Percentiles rank a stretch among this genome's conserved stretches.
These are phyloP conservation scores for Xylaria telfairii DNA, from an alignment of 495 filamentous ascomycete species.

Conservation along the genomic window DNA sequence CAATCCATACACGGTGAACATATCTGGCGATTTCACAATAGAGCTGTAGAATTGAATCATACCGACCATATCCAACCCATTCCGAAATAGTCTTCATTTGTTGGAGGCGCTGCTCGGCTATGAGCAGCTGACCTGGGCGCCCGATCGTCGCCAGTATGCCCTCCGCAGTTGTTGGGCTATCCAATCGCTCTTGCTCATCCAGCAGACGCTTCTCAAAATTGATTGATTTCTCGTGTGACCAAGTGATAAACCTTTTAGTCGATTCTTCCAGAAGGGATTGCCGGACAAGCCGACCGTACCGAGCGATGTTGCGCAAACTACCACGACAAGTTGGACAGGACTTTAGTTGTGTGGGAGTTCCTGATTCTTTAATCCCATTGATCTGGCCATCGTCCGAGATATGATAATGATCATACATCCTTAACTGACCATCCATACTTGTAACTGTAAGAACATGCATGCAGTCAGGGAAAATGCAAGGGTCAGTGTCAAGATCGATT, in stretches of 20 bases:
- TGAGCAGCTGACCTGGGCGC: neutral
- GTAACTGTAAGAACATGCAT: conserved; percentile 69
- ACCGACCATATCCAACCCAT: conserved; percentile 1
- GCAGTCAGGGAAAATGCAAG: conserved; percentile 70
- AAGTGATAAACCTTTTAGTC: conserved; percentile 68
- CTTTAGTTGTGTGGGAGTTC: conserved; percentile 51
- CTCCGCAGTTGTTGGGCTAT: neutral
- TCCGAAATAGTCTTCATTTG: neutral
- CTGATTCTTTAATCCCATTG: conserved; percentile 38
- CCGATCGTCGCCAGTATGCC: neutral
- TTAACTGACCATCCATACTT: conserved; percentile 70
- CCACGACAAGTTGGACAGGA: conserved; percentile 67
- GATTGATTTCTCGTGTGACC: neutral
- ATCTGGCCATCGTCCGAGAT: neutral
- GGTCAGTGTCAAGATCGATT: conserved; percentile 63
- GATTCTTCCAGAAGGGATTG: conserved; percentile 67
- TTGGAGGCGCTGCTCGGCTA: neutral
- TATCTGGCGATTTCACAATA: neutral
- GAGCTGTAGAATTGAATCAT: neutral
- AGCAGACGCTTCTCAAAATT: neutral
- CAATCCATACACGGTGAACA: neutral
- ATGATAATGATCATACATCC: conserved; percentile 60
- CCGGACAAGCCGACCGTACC: conserved; percentile 70
- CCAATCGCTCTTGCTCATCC: neutral
- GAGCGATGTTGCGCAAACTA: conserved; percentile 62